Percentiles rank a stretch among this genome's conserved stretches.
Conservation (phyloP, 1,139 yeast species). For the Kluyveromyces sp. region DNA sequence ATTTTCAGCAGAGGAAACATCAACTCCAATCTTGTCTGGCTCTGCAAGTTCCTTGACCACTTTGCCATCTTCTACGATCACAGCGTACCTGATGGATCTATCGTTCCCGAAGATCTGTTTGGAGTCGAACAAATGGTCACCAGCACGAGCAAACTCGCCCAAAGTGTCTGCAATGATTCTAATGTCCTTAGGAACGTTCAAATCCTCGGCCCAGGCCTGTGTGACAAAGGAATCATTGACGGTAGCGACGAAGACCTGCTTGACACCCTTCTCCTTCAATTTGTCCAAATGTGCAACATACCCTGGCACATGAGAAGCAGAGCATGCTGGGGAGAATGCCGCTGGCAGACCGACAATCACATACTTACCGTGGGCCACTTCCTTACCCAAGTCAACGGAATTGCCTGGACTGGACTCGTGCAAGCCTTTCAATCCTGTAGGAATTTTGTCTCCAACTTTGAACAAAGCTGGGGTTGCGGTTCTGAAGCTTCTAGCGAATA, state of each 20-base stretch:
- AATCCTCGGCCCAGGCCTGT: slow-evolving; percentile 62
- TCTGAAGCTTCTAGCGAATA: slow-evolving; percentile 29
- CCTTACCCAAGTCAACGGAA: slow-evolving; percentile 51
- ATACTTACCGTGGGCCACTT: slow-evolving; percentile 41
- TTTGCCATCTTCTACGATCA: slow-evolving; percentile 65
- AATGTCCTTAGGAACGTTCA: slow-evolving; percentile 36
- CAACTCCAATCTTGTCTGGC: slow-evolving; percentile 72
- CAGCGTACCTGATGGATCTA: slow-evolving; percentile 71
- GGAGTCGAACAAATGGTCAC: slow-evolving; percentile 62
- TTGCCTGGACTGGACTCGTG: slow-evolving; percentile 67
- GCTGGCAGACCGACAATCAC: slow-evolving; percentile 83
- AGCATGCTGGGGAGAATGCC: slow-evolving; percentile 84
- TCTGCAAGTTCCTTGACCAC: slow-evolving; percentile 64
- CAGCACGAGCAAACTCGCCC: slow-evolving; percentile 59
- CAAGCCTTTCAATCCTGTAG: slow-evolving; percentile 42
- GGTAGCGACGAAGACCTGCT: slow-evolving; percentile 55
- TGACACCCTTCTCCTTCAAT: slow-evolving; percentile 60
- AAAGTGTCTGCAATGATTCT: slow-evolving; percentile 67
- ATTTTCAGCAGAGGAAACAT: slow-evolving; percentile 45
- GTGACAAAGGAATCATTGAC: slow-evolving; percentile 85
- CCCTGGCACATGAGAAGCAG: slow-evolving; percentile 74
- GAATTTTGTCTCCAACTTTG: slow-evolving; percentile 51
- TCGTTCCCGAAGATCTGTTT: slow-evolving; percentile 59
- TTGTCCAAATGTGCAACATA: slow-evolving; percentile 46
- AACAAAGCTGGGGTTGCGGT: slow-evolving; percentile 33